Base-by-base conservation (phyloP, 768 basidiomycete species). In the Boletus reticuloceps region DNA sequence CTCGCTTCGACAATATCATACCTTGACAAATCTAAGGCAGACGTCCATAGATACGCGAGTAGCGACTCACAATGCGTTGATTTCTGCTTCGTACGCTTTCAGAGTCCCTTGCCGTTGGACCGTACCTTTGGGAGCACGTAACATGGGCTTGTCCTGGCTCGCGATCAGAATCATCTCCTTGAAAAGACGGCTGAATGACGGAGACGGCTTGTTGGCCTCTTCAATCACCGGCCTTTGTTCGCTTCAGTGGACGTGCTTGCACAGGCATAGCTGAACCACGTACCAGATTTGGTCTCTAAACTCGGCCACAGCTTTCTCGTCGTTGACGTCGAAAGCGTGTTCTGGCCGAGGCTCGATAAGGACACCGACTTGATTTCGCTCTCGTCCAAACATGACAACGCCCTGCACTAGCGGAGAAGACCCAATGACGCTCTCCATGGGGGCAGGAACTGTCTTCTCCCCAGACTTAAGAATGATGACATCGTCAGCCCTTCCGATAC, bases 131-230 rank as follows among this genome's bases (percentile, higher is more conserved):
- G 64, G 69, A 1, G 79, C 67, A 41, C 75, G 71, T 12, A 65
- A 61, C 27, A 82, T 59, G 0, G 80, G 80, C 53, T 78, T 79
- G 1, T 62, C 66, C 27, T 65, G 44, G 0, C 62, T 57, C 0
- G 79, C 65, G 14, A 81, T 63, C 14, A 82, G 34, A 40, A 82
- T 80, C 80, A 82, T 77, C 60, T 82, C 77, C 63, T 77, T 79
- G 70, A 76, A 79, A 7, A 79, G 70, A 9, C 74, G 65, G 34
- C 75, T 76, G 43, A 74, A 77, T 0, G 72, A 63, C 0, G 77
- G 78, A 0, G 76, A 69, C 0, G 56, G 55, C 16, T 47, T 56
- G 54, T 79, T 80, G 0, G 76, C 78, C 25, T 76, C 73, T 22
- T 77, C 74, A 1, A 80, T 68, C 16, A 58, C 38, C 0, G 75